A percentile compares a stretch with the other conserved stretches of the same genome.
Conservation (phyloP, 202 grass and related monocot species). For the Schoenoplectus triqueter region DNA sequence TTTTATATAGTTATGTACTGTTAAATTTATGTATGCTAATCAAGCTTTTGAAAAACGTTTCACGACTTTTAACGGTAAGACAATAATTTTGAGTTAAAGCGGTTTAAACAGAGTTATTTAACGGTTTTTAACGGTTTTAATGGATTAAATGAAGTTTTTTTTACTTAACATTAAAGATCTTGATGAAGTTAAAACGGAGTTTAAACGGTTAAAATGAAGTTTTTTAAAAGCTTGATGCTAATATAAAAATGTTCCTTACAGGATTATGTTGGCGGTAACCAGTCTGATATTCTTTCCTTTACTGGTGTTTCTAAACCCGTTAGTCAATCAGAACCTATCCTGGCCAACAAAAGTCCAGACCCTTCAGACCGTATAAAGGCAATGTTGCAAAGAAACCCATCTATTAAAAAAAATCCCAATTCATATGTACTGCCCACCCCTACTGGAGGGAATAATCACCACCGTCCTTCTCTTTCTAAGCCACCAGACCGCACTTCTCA, state of each 20-base stretch:
- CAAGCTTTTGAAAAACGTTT: too few relatives aligned
- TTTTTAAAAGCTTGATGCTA: too few relatives aligned
- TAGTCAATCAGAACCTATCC: constrained; percentile 84
- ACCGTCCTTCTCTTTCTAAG: constrained; percentile 44
- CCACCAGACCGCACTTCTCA: constrained; percentile 44
- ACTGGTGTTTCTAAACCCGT: constrained; percentile 45
- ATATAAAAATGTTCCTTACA: constrained; percentile 44
- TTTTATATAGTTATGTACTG: constrained; percentile 25
- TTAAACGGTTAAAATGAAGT: too few relatives aligned
- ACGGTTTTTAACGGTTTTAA: too few relatives aligned
- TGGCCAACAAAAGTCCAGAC: constrained; percentile 63
- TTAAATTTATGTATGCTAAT: constrained; percentile 10
- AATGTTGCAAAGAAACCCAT: constrained; percentile 49
- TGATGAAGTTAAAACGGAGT: too few relatives aligned
- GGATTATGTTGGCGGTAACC: constrained; percentile 62
- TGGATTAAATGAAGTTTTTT: too few relatives aligned
- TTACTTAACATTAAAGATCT: too few relatives aligned
- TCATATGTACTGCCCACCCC: constrained; percentile 90
- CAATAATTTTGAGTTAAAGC: too few relatives aligned
- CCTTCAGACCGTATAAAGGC: constrained; percentile 63
- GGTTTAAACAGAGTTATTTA: too few relatives aligned
- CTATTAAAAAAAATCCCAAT: constrained; percentile 66
- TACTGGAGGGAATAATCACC: constrained; percentile 42
- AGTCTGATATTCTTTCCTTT: constrained; percentile 52
- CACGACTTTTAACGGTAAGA: too few relatives aligned